Percentiles rank a stretch among this genome's conserved stretches.
These are phyloP conservation scores for Aureobasidium sp. DNA, from an alignment of 2,329 filamentous ascomycete species.

Conservation along the genomic window DNA sequence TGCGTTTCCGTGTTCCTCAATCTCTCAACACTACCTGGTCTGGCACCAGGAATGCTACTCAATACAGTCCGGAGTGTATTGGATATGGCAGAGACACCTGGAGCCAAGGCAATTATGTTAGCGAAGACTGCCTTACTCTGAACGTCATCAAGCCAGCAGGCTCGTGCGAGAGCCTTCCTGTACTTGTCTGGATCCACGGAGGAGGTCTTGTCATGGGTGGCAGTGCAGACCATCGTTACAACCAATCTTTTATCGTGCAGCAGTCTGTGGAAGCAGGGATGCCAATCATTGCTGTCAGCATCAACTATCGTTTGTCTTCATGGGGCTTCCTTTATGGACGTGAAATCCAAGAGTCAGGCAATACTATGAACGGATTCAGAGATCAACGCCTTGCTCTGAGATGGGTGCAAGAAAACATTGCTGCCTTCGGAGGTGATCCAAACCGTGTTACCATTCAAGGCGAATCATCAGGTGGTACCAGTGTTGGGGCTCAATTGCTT, in stretches of 20 bases:
- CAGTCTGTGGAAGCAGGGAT: conserved; percentile 21
- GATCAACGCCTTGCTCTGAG: conserved; percentile 17
- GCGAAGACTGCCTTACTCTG: conserved; percentile 23
- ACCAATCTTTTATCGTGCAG: conserved; percentile 26
- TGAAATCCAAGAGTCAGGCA: conserved; percentile 21
- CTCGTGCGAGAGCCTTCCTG: conserved; percentile 17
- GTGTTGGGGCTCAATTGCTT: conserved; percentile 44
- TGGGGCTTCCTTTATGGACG: conserved; percentile 21
- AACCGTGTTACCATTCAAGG: conserved; percentile 24
- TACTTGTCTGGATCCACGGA: conserved; percentile 24
- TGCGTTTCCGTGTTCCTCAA: conserved; percentile 48
- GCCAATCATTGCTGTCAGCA: conserved; percentile 29
- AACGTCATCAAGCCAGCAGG: conserved; percentile 21
- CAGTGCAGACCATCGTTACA: conserved; percentile 22
- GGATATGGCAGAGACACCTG: conserved; percentile 39
- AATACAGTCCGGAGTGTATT: conserved; percentile 43
- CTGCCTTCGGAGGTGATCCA: conserved; percentile 25
- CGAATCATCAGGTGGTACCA: conserved; percentile 32
- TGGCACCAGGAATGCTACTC: conserved; percentile 35
- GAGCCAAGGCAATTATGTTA: conserved; percentile 22
- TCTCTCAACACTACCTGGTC: conserved; percentile 42
- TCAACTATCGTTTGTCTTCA: conserved; percentile 23
- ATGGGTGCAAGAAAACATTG: conserved; percentile 24
- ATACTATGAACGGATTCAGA: conserved; percentile 19
- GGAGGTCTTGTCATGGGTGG: conserved; percentile 23